Base-by-base conservation (phyloP, 306 rosid genomes). In the Trifolium pratense region DNA sequence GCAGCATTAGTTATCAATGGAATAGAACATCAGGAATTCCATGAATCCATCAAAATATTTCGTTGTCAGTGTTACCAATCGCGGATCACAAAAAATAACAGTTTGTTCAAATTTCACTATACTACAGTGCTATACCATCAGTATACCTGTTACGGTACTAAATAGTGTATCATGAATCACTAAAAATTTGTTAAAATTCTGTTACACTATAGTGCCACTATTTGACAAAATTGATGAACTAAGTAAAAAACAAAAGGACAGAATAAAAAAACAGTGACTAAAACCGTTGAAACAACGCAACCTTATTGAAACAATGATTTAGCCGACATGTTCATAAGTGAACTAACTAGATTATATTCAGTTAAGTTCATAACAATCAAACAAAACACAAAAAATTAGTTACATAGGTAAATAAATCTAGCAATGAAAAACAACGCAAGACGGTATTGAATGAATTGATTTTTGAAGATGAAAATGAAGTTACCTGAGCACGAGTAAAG, bases 401-500 rank as follows among this genome's bases (percentile, higher is more conserved):
- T n/a, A 37, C 23, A 45, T 0, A 66, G 21, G 45, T 18, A 56
- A 73, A 20, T 72, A 37, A 21, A 23, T n/a, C 56, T 42, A 60
- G 32, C 21, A 2, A 45, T 74, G 53, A 21, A 67, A 55, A 69
- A 62, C 52, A 59, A 29, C 7, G 3, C 10, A 12, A 49, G 14
- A 66, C 11, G 48, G 59, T 26, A 29, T 4, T 29, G 32, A 29
- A 4, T 29, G 32, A 29, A 29, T 29, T 29, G 32, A 29, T 29
- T 29, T 29, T 4, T 15, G 43, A 10, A 58, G 9, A 56, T 29
- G 32, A 29, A 29, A 29, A 58, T 58, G 64, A 58, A 68, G 46
- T 17, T 74, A 91, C 99, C 96, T 92, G 88, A 4, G 97, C 97
- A 40, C 89, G 99, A 5, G 97, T 89, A 57, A 95, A 89, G 81